Base-by-base conservation (phyloP, 2,329 filamentous ascomycete genomes). In the Ophiostoma fasciatum region DNA sequence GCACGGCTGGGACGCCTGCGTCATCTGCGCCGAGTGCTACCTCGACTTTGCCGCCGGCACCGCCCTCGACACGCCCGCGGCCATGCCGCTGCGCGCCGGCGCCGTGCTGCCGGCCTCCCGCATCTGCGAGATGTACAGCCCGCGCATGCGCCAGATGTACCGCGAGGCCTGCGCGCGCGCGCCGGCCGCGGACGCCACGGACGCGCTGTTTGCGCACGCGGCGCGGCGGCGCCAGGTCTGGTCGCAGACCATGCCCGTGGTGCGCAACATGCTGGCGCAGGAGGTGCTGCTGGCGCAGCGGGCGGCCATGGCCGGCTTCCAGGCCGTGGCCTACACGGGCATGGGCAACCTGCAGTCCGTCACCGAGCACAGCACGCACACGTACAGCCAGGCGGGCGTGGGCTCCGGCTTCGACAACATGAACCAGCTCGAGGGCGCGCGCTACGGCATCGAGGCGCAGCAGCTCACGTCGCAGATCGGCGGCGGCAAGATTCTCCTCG, bases 91-190 rank as follows among this genome's bases (percentile, higher is more conserved):
- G 28, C 50, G 52, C 12, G n/a, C n/a, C n/a, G 46, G 33, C 1
- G 40, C 37, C 1, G 40, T 43, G 5, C 47, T 56, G 10, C 42
- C 50, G 11, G 44, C 46, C 0, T n/a, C n/a, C n/a, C n/a, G n/a
- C n/a, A n/a, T n/a, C n/a, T n/a, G n/a, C n/a, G n/a, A n/a, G n/a
- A n/a, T 59, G 6, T 59, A 55, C 51, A 57, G 55, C 3, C 51
- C 51, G 1, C 51, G 57, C 5, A 59, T 60, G 55, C 56, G 58
- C n/a, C 44, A 33, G 1, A 48, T 55, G 43, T 60, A 38, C 27
- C 3, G 3, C 0, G 38, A 36, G 3, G 54, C 55, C 3, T 55
- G 55, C 31, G 27, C 29, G 6, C 41, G 50, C 5, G 33, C 42
- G 1, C 17, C 37, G 4, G 22, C 22, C 9, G 5, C 22, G 13